A percentile compares a stretch with the other conserved stretches of the same genome.
Evolutionary conservation across 202 grass and related monocot species (phyloP).

Genomic region (Dendrocalamus latiflorus): DNA sequence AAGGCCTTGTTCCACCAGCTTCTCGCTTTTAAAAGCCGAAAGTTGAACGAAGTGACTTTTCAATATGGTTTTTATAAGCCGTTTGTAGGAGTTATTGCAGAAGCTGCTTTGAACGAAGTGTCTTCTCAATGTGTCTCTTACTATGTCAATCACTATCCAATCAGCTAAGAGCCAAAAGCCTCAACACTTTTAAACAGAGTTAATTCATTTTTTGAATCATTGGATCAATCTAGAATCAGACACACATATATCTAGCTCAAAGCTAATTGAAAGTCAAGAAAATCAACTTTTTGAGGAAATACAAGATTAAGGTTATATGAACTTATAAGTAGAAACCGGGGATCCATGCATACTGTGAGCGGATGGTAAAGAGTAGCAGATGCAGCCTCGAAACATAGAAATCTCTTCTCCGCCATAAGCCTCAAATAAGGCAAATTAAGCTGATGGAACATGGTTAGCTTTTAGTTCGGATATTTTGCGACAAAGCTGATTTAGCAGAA

Average conservation of each 20-base stretch:
- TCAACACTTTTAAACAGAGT: no score
- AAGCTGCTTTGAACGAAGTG: no score
- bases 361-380: not conserved
- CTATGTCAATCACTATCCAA: no score
- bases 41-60: no score
- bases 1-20: not conserved
- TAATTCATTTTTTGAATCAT: not conserved
- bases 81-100: no score
- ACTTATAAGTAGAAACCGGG: not conserved
- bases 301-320: not conserved
- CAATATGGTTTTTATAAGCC: no score
- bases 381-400: not conserved
- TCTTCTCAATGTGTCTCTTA: no score
- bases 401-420: not conserved
- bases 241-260: not conserved
- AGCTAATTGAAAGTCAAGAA: not conserved
- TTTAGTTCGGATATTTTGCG: not conserved
- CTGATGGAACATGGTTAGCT: not conserved
- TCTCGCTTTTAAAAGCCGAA: no score
- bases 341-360: not conserved
- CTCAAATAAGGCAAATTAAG: not conserved
- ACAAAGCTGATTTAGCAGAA: not conserved
- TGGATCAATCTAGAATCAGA: not conserved
- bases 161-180: no score
- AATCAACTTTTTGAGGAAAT: not conserved